phyloP scores from a whole-genome alignment of 805 yeast species.

The Helenozyma baotianmanensis region DNA sequence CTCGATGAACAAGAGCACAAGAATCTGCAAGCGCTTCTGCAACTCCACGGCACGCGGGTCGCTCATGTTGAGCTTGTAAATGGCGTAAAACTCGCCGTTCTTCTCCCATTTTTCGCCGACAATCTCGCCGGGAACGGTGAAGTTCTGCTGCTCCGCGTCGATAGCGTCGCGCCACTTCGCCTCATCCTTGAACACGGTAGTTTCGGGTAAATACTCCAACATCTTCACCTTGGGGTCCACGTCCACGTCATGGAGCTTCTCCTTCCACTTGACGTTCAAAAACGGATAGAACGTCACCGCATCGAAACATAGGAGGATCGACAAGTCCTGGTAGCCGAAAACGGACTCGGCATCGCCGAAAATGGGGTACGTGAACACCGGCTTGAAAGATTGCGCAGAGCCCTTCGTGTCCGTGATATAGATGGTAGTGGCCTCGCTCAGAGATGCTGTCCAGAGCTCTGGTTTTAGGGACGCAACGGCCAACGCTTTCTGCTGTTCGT shows the following conservation, averaged over 20 bases:
- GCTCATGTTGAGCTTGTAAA: constrained; percentile 47
- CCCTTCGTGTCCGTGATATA: constrained; percentile 53
- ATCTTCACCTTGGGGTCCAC: constrained; percentile 58
- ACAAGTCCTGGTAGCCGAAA: constrained; percentile 73
- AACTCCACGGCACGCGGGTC: constrained; percentile 44
- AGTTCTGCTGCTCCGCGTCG: constrained; percentile 43
- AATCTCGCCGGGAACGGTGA: constrained; percentile 38
- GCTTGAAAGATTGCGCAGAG: constrained; percentile 58
- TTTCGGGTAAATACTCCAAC: constrained; percentile 56
- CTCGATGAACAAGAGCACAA: constrained; percentile 82
- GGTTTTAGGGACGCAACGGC: constrained; percentile 42
- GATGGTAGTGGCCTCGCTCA: constrained; percentile 63
- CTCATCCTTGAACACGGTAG: constrained; percentile 60
- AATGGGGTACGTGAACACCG: constrained; percentile 85
- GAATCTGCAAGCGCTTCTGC: constrained; percentile 68
- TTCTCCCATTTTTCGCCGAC: constrained; percentile 26
- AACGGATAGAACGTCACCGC: constrained; percentile 70
- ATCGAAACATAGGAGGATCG: constrained; percentile 66
- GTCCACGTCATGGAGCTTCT: constrained; percentile 50
- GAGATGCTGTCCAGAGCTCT: constrained; percentile 69
- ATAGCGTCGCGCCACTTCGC: constrained; percentile 58
- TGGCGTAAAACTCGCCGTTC: constrained; percentile 39
- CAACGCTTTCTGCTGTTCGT: background rate
- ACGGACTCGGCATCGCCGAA: constrained; percentile 89
- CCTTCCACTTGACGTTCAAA: constrained; percentile 52